Percentiles rank a stretch among this genome's conserved stretches.
Evolutionary conservation across 192 early-diverging fungal species (phyloP).

Genomic region (Backusella tarrabulga): DNA sequence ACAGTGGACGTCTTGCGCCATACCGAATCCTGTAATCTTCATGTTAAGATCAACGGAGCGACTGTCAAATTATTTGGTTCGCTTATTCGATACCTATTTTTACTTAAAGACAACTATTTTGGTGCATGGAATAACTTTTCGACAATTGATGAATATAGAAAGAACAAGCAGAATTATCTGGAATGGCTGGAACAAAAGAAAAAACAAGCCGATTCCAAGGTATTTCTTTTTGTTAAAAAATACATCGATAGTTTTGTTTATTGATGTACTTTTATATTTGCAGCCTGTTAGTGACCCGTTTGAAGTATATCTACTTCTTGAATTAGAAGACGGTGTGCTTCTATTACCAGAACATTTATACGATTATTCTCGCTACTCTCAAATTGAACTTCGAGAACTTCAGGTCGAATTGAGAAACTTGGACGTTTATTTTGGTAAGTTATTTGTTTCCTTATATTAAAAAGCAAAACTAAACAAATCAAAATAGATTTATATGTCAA

Average conservation of each 20-base stretch:
- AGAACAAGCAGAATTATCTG: conserved; percentile 32
- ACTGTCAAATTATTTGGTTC: conserved; percentile 67
- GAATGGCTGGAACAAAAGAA: conserved; percentile 30
- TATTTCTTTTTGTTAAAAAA: conserved; percentile 3
- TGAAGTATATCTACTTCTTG: conserved; percentile 51
- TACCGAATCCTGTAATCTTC: conserved; percentile 50
- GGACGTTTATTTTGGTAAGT: conserved; percentile 63
- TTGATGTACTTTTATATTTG: background rate
- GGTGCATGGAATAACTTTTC: conserved; percentile 59
- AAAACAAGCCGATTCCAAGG: conserved; percentile 54
- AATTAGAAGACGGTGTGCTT: conserved; percentile 47
- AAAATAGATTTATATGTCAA: conserved; percentile 53
- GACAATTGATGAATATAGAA: conserved; percentile 63
- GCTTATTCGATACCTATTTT: conserved; percentile 63
- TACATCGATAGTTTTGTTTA: background rate
- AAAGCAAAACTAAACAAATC: background rate
- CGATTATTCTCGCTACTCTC: conserved; percentile 47
- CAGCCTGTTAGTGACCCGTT: conserved; percentile 46
- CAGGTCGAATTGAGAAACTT: conserved; percentile 63
- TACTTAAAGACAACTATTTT: conserved; percentile 71
- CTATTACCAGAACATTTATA: conserved; percentile 62
- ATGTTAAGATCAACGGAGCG: conserved; percentile 46
- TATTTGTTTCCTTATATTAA: background rate
- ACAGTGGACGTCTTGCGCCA: conserved; percentile 43
- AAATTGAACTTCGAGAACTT: conserved; percentile 58